A percentile compares a stretch with the other conserved stretches of the same genome.
These are phyloP conservation scores for Colletotrichum limetticola DNA, from an alignment of 2,329 filamentous ascomycete species.

Conservation along the genomic window DNA sequence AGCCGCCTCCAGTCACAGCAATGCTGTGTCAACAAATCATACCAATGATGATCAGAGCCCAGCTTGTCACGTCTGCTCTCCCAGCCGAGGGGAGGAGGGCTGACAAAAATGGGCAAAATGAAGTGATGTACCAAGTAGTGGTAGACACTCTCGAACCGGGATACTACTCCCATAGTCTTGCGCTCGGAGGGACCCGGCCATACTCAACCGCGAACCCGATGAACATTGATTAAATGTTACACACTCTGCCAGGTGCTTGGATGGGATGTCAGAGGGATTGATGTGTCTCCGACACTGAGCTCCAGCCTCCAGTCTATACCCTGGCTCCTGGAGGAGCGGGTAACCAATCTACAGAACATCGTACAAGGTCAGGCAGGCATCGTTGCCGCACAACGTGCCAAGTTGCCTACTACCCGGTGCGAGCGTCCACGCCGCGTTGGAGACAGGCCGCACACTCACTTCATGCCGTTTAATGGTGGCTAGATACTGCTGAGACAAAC, in stretches of 20 bases:
- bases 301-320: not conserved
- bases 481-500: not conserved
- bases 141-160: not conserved
- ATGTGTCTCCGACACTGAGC: not conserved
- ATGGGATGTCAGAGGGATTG: not conserved
- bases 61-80: not conserved
- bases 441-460: not conserved
- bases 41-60: not conserved
- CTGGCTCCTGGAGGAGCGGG: not conserved
- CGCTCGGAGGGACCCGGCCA: not conserved
- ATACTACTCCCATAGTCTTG: not conserved
- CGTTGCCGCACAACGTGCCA: not conserved
- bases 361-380: not conserved
- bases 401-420: not conserved
- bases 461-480: not conserved
- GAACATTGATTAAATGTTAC: not conserved
- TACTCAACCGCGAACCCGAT: not conserved
- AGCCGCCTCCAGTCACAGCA: not conserved
- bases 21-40: not conserved
- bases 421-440: not conserved
- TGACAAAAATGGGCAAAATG: not conserved
- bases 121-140: not conserved
- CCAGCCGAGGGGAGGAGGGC: not conserved
- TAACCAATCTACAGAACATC: not conserved
- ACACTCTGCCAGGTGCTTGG: not conserved